Conservation (phyloP, 2,329 filamentous ascomycete species). For the Triangularia setosa region DNA sequence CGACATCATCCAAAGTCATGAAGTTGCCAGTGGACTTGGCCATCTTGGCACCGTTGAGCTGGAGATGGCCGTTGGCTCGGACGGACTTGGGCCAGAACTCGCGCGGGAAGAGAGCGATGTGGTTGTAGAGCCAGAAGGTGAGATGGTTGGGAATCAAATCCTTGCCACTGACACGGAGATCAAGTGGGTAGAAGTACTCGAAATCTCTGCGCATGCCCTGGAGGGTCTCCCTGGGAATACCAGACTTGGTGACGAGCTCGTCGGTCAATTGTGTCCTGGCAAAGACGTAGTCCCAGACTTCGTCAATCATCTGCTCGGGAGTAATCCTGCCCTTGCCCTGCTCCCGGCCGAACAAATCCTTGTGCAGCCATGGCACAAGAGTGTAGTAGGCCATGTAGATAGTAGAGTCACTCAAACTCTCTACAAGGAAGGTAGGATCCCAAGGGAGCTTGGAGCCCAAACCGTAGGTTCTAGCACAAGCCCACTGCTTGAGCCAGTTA, state of each 20-base stretch:
- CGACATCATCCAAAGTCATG: constrained; percentile 80
- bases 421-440: constrained; percentile 86
- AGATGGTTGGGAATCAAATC: constrained; percentile 91
- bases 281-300: constrained; percentile 96
- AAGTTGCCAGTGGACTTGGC: constrained; percentile 97
- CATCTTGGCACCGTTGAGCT: constrained; percentile 98
- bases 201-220: constrained; percentile 85
- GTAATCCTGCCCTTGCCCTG: constrained; percentile 65
- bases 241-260: constrained; percentile 59
- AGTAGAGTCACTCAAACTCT: constrained; percentile 86
- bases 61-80: constrained; percentile 86
- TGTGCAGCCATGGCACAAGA: constrained; percentile 64
- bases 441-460: constrained; percentile 92
- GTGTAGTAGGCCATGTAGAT: constrained; percentile 87
- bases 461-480: constrained; percentile 86
- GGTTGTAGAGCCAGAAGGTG: constrained; percentile 93
- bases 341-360: constrained; percentile 77
- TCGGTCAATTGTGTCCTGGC: constrained; percentile 67
- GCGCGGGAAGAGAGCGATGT: constrained; percentile 80
- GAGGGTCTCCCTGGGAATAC: constrained; percentile 70
- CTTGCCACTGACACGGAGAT: constrained; percentile 84
- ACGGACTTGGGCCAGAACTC: constrained; percentile 86
- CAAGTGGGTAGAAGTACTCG: constrained; percentile 94
- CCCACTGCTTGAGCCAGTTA: constrained; percentile 94
- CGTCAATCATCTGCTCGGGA: constrained; percentile 85